phyloP scores from a whole-genome alignment of 2,329 filamentous ascomycete genomes.

The Aspergillus glaucus region DNA sequence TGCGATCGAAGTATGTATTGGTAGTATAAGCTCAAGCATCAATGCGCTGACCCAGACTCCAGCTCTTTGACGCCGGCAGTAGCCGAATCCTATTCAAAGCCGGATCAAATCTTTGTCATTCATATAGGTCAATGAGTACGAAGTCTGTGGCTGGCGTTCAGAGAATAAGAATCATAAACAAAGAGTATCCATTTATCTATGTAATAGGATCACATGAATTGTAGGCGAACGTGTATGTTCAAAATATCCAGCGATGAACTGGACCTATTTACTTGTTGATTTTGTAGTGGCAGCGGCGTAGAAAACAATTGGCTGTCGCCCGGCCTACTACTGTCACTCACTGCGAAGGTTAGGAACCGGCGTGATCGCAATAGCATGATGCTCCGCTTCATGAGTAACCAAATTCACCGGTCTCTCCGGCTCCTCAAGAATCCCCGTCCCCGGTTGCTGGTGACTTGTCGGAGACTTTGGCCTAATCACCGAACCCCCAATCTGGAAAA shows the following conservation, averaged over 20 bases:
- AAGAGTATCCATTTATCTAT: too few relatives aligned
- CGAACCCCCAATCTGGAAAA: constrained; percentile 23
- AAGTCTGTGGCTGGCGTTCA: not conserved
- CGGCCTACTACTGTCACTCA: not conserved
- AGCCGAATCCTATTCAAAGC: too few relatives aligned
- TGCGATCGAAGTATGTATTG: too few relatives aligned
- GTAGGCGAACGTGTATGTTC: not conserved
- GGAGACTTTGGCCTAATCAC: constrained; percentile 15
- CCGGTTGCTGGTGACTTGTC: constrained; percentile 14
- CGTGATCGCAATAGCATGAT: not conserved
- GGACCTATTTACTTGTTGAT: not conserved
- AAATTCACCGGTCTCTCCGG: constrained; percentile 29
- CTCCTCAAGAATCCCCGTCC: constrained; percentile 19
- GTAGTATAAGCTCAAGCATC: too few relatives aligned
- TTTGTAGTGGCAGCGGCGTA: not conserved
- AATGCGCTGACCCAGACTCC: too few relatives aligned
- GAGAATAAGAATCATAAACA: not conserved
- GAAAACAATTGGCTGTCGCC: not conserved
- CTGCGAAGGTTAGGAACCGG: not conserved
- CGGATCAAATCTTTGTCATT: not conserved
- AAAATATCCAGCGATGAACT: not conserved
- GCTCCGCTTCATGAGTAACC: constrained; percentile 9
- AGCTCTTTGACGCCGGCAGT: too few relatives aligned
- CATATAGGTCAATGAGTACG: not conserved
- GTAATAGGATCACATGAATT: too few relatives aligned